Evolutionary conservation across 768 basidiomycete species (phyloP).

Genomic region (Leccinum incarnatum): DNA sequence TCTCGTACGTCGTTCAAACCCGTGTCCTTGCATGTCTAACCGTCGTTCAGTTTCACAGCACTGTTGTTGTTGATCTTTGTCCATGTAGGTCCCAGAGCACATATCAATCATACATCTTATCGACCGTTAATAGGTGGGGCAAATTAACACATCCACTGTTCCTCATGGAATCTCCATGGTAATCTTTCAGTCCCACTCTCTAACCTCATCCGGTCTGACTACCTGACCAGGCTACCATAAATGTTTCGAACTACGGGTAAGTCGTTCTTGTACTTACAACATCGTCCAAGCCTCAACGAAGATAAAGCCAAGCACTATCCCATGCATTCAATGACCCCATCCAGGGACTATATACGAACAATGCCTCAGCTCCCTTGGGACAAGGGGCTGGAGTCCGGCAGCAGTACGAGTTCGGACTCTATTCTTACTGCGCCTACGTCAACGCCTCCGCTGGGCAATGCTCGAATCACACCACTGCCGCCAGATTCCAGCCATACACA

Average conservation of each 20-base stretch:
- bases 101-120: conserved; percentile 23
- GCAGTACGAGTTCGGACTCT: conserved; percentile 76
- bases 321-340: conserved; percentile 56
- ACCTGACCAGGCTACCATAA: conserved; percentile 54
- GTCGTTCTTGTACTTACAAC: conserved; percentile 15
- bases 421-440: conserved; percentile 75
- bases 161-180: conserved; percentile 77
- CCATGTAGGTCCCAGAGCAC: conserved; percentile 53
- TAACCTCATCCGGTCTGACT: conserved; percentile 15
- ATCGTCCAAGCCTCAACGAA: neutral
- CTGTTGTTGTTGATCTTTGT: conserved; percentile 72
- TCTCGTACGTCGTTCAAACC: conserved; percentile 53
- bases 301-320: conserved; percentile 47
- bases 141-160: conserved; percentile 74
- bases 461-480: conserved; percentile 56
- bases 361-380: conserved; percentile 61
- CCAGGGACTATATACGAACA: conserved; percentile 60
- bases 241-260: conserved; percentile 71
- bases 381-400: conserved; percentile 59
- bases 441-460: conserved; percentile 59
- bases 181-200: conserved; percentile 19
- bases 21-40: conserved; percentile 13
- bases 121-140: conserved; percentile 56
- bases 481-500: conserved; percentile 62
- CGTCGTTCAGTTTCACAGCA: conserved; percentile 26